Evolutionary conservation across 306 rosid species (phyloP).

Genomic region (Benincasa hispida): DNA sequence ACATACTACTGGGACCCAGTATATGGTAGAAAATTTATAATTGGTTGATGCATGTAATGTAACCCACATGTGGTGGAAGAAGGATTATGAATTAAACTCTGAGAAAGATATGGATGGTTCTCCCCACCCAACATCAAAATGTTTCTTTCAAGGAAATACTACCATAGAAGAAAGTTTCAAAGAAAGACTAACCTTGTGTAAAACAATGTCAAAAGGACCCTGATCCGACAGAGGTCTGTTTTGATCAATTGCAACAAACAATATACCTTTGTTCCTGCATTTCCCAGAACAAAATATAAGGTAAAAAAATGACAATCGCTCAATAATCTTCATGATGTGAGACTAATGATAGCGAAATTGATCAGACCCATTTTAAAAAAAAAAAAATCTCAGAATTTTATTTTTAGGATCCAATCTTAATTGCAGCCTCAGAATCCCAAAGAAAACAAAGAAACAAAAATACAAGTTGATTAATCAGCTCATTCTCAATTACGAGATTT

Average conservation of each 20-base stretch:
- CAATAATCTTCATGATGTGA: background rate
- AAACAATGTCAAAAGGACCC: slow-evolving; percentile 80
- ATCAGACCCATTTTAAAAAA: background rate
- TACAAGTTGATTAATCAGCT: background rate
- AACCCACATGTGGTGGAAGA: background rate
- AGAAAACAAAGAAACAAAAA: background rate
- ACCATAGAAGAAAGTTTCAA: background rate
- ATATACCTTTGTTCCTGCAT: slow-evolving; percentile 74
- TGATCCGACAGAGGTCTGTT: slow-evolving; percentile 61
- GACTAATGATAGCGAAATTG: background rate
- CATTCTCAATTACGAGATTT: background rate
- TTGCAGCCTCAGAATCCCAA: background rate
- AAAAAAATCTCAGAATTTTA: background rate
- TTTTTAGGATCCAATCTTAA: background rate
- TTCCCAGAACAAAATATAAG: background rate
- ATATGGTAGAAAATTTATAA: background rate
- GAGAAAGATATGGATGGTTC: background rate
- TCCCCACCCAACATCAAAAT: background rate
- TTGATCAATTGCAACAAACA: slow-evolving; percentile 73
- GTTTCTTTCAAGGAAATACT: background rate
- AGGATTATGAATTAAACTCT: background rate
- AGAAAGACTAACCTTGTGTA: slow-evolving; percentile 54
- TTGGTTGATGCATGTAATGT: background rate
- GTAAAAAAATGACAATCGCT: background rate
- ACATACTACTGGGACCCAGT: background rate